These are phyloP conservation scores for Bolboschoenoplectus hybrid DNA, from an alignment of 202 grass and related monocot genomes.

Conservation along the genomic window DNA sequence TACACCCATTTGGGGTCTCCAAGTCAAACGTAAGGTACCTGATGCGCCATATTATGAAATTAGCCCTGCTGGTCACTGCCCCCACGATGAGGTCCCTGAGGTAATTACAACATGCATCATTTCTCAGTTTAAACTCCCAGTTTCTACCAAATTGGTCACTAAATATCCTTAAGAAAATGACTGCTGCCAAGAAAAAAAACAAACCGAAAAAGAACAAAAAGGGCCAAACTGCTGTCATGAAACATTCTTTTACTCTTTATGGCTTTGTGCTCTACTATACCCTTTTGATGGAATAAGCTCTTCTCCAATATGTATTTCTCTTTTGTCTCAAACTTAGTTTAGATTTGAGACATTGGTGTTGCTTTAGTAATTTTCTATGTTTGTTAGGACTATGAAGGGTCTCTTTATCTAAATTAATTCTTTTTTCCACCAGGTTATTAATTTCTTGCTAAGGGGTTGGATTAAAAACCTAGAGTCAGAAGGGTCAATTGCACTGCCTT, in stretches of 20 bases:
- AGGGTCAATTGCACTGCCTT: slow-evolving; percentile 60
- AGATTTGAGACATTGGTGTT: not conserved
- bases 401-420: slow-evolving; percentile 34
- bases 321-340: not conserved
- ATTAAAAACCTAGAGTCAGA: slow-evolving; percentile 87
- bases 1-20: slow-evolving; percentile 78
- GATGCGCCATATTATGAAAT: slow-evolving; percentile 96
- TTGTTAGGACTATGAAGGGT: not conserved
- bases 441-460: slow-evolving; percentile 91
- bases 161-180: not conserved
- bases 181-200: not conserved
- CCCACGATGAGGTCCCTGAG: slow-evolving; percentile 98
- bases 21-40: slow-evolving; percentile 81
- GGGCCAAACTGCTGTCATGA: not conserved
- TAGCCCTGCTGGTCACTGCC: slow-evolving; percentile 92
- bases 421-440: slow-evolving; percentile 64
- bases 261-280: not conserved
- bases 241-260: not conserved
- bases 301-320: not conserved
- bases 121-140: slow-evolving; percentile 11
- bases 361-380: not conserved
- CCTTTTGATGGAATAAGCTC: not conserved
- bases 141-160: slow-evolving; percentile 15
- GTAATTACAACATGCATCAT: slow-evolving; percentile 45
- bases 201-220: not conserved